phyloP scores from a whole-genome alignment of 345 rosid genomes.

The Hevea brasiliensis region DNA sequence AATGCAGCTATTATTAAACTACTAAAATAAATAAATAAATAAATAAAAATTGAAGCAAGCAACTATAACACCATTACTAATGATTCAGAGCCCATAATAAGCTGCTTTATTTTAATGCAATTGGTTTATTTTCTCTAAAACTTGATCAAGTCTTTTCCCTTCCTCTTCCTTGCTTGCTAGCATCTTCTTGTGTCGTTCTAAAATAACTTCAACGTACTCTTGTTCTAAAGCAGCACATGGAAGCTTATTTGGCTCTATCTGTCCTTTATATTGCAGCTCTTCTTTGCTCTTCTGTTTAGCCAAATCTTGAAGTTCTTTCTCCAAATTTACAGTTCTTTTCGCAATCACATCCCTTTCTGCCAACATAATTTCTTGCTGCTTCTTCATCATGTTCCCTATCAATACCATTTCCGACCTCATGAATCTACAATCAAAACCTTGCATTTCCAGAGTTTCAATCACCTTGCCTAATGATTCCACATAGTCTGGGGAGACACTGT shows the following conservation, averaged over 20 bases:
- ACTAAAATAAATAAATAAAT: too few species aligned
- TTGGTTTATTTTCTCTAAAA: conserved; percentile 22
- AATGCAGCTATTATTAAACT: background rate
- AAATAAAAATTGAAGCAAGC: background rate
- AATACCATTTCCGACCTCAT: conserved; percentile 32
- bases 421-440: conserved; percentile 36
- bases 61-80: background rate
- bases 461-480: conserved; percentile 25
- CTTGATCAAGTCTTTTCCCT: conserved; percentile 17
- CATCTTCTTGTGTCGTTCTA: conserved; percentile 20
- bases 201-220: conserved; percentile 15
- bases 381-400: conserved; percentile 21
- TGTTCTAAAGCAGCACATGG: conserved; percentile 10
- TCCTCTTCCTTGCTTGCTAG: conserved; percentile 31
- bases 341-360: conserved; percentile 28
- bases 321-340: conserved; percentile 14
- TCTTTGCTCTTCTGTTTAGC: background rate
- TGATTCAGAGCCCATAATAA: background rate
- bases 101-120: conserved; percentile 6
- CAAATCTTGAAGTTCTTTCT: conserved; percentile 15
- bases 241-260: conserved; percentile 5
- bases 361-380: conserved; percentile 17
- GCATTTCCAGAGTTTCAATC: conserved; percentile 24
- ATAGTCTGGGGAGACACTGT: conserved; percentile 20
- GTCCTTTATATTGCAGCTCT: background rate